These are phyloP conservation scores for Sclerotinia borealis DNA, from an alignment of 2,329 filamentous ascomycete genomes.

Conservation along the genomic window DNA sequence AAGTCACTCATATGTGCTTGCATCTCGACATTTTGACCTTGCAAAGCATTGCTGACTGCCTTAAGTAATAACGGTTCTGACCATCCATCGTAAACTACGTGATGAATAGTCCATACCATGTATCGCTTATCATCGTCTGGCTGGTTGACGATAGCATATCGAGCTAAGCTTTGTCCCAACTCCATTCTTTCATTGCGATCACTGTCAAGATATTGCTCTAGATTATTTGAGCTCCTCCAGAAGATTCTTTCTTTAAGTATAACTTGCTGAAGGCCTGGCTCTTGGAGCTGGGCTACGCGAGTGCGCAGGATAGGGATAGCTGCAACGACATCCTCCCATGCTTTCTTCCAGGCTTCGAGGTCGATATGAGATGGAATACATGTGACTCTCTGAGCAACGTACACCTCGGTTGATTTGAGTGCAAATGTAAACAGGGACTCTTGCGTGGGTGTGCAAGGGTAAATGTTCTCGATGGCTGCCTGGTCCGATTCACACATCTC, in stretches of 20 bases:
- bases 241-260: slow-evolving; percentile 19
- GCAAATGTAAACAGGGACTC: slow-evolving; percentile 29
- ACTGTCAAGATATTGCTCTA: slow-evolving; percentile 22
- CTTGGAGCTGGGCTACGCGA: slow-evolving; percentile 31
- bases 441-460: slow-evolving; percentile 36
- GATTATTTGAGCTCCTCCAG: slow-evolving; percentile 21
- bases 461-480: slow-evolving; percentile 36
- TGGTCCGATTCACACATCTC: slow-evolving; percentile 21
- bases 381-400: slow-evolving; percentile 1
- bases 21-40: slow-evolving; percentile 20
- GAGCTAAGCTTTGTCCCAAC: slow-evolving; percentile 23
- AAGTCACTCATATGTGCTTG: slow-evolving; percentile 41
- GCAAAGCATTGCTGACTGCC: slow-evolving; percentile 24
- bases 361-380: slow-evolving; percentile 23
- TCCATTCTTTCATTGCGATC: slow-evolving; percentile 25
- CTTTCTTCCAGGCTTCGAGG: slow-evolving; percentile 24
- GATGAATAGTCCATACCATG: slow-evolving; percentile 51
- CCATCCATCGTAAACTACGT: slow-evolving; percentile 53
- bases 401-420: slow-evolving; percentile 3
- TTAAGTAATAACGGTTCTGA: slow-evolving; percentile 33
- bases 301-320: slow-evolving; percentile 33
- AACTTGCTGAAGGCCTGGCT: slow-evolving; percentile 27
- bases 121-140: slow-evolving; percentile 26
- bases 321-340: slow-evolving; percentile 30
- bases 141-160: slow-evolving; percentile 22